Percentiles rank a stretch among this genome's conserved stretches.
These are phyloP conservation scores for Phytophthora kernoviae DNA, from an alignment of 352 stramenopile species.

Conservation along the genomic window DNA sequence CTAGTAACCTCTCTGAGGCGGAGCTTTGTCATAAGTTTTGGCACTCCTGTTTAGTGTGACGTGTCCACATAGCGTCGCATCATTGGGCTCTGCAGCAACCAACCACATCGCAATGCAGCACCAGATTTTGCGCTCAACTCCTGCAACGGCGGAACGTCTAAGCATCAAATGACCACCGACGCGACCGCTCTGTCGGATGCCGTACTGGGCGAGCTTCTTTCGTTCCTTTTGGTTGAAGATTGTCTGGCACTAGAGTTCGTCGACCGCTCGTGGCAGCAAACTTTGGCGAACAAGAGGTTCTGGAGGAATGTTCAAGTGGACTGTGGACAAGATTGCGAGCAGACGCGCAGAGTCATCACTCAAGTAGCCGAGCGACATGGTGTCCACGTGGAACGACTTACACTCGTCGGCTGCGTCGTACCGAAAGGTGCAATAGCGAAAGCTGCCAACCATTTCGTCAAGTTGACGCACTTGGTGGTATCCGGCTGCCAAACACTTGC, in stretches of 20 bases:
- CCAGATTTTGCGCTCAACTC: constrained; percentile 3
- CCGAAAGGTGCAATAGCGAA: constrained; percentile 36
- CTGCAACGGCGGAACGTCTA: constrained; percentile 29
- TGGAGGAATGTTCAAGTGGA: constrained; percentile 43
- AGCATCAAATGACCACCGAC: constrained; percentile 20
- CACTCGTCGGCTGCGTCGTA: constrained; percentile 56
- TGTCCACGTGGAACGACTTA: constrained; percentile 37
- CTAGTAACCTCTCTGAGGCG: too few relatives aligned
- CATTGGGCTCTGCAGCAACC: neutral
- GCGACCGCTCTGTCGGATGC: constrained; percentile 16
- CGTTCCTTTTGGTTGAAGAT: constrained; percentile 57
- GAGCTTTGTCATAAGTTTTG: neutral
- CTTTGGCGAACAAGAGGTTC: constrained; percentile 28
- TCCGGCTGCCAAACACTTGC: constrained; percentile 61
- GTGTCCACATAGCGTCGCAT: neutral
- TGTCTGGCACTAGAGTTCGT: constrained; percentile 57
- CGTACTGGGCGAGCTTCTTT: constrained; percentile 43
- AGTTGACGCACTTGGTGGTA: constrained; percentile 49
- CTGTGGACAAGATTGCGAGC: constrained; percentile 37
- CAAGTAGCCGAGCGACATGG: constrained; percentile 47
- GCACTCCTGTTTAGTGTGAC: neutral
- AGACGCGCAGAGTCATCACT: constrained; percentile 30
- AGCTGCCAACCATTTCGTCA: constrained; percentile 34
- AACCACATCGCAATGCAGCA: neutral
- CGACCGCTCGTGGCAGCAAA: constrained; percentile 38